phyloP scores from a whole-genome alignment of 2,329 filamentous ascomycete genomes.

The Neoascochyta sp. region DNA sequence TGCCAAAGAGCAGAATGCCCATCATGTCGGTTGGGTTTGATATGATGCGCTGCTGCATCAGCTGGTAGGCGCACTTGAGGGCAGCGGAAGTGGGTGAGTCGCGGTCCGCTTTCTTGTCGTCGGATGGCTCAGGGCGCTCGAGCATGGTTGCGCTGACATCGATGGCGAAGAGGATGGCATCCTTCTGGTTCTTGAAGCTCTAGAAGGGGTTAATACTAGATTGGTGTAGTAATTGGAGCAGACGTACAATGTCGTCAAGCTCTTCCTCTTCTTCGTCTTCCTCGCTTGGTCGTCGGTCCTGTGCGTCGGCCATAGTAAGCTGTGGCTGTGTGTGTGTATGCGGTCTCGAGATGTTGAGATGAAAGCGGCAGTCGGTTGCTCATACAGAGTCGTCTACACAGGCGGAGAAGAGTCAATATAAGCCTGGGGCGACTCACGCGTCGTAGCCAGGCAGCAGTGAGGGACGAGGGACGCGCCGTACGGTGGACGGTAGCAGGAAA shows the following conservation, averaged over 20 bases:
- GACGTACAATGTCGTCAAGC: constrained; percentile 62
- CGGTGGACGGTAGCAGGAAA: too few relatives aligned
- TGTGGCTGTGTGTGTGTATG: too few relatives aligned
- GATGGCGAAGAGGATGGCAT: constrained; percentile 97
- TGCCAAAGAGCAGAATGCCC: constrained; percentile 88
- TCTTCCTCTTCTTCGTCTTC: constrained; percentile 69
- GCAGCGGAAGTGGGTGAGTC: constrained; percentile 80
- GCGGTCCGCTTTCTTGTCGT: constrained; percentile 67
- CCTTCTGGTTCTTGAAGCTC: constrained; percentile 89
- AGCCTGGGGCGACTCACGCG: too few relatives aligned
- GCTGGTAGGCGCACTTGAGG: constrained; percentile 85
- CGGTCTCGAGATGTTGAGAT: too few relatives aligned
- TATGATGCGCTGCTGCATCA: constrained; percentile 99
- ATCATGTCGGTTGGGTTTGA: constrained; percentile 97
- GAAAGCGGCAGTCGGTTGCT: too few relatives aligned
- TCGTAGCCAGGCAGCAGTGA: too few relatives aligned
- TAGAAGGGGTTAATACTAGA: constrained; percentile 19
- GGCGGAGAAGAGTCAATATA: too few relatives aligned
- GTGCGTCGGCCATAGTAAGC: constrained; percentile 29
- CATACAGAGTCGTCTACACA: too few relatives aligned
- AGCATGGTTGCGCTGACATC: constrained; percentile 89
- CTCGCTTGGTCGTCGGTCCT: constrained; percentile 34
- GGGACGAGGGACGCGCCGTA: too few relatives aligned
- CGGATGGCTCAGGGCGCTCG: constrained; percentile 57
- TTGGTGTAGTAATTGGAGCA: too few relatives aligned